These are phyloP conservation scores for Aspergillus ruber DNA, from an alignment of 2,329 filamentous ascomycete species.

Conservation along the genomic window DNA sequence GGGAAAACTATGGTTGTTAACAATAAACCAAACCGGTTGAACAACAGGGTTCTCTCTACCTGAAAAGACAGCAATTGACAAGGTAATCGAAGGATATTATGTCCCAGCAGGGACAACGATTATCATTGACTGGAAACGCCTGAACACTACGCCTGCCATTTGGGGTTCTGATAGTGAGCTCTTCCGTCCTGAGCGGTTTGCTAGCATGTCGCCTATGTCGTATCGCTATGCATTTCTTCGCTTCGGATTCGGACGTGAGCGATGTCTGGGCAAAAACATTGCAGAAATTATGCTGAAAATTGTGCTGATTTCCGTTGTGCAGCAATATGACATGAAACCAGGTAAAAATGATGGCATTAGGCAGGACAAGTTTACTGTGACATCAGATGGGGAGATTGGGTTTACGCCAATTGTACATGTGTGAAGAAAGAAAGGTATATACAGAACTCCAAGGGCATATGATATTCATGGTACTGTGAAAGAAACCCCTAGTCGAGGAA, in stretches of 20 bases:
- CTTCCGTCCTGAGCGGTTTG: conserved; percentile 12
- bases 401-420: neutral
- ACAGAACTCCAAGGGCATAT: neutral
- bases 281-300: conserved; percentile 2
- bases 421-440: neutral
- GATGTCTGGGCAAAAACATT: conserved; percentile 5
- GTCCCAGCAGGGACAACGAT: conserved; percentile 34
- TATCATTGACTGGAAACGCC: conserved; percentile 34
- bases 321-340: neutral
- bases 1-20: neutral
- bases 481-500: neutral
- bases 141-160: conserved; percentile 22
- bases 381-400: neutral
- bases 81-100: conserved; percentile 24
- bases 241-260: neutral
- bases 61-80: conserved; percentile 28
- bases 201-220: neutral
- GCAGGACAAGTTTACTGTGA: neutral
- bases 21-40: neutral
- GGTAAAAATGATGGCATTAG: neutral
- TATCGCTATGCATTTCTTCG: neutral
- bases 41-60: conserved; percentile 34
- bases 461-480: neutral
- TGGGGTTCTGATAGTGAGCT: conserved; percentile 10
- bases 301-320: neutral